Evolutionary conservation across 164 flowering plant genomes (phyloP).

Genomic region (Nymphaea colorata): DNA sequence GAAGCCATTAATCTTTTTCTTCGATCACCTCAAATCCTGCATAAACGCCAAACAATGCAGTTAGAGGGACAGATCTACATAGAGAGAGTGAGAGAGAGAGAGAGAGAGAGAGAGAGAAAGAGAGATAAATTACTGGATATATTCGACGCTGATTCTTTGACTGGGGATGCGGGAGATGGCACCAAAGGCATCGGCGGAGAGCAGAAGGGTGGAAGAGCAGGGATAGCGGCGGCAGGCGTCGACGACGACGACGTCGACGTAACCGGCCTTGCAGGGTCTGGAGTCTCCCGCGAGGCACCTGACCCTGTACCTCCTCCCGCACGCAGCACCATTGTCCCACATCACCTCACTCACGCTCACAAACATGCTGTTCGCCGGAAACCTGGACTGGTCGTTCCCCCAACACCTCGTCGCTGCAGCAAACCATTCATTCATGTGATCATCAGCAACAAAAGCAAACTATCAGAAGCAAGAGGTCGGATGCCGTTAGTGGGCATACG

Average conservation of each 20-base stretch:
- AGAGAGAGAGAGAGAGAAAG: slow-evolving; percentile 1
- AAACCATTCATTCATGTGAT: not conserved
- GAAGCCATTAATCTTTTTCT: too few relatives aligned
- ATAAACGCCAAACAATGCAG: not conserved
- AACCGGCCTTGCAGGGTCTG: slow-evolving; percentile 36
- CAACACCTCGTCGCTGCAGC: slow-evolving; percentile 43
- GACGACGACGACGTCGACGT: slow-evolving; percentile 34
- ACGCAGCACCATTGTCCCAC: slow-evolving; percentile 71
- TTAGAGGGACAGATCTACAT: not conserved
- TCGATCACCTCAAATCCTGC: too few relatives aligned
- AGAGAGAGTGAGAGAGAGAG: not conserved
- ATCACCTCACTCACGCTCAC: slow-evolving; percentile 35
- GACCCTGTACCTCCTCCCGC: slow-evolving; percentile 38
- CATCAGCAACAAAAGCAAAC: too few relatives aligned
- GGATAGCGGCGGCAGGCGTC: slow-evolving; percentile 30
- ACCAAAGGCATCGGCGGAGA: slow-evolving; percentile 36
- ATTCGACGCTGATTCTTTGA: slow-evolving; percentile 33
- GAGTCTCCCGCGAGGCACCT: slow-evolving; percentile 38
- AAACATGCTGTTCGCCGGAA: slow-evolving; percentile 34
- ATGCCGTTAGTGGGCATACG: too few relatives aligned
- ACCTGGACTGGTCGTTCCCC: slow-evolving; percentile 25
- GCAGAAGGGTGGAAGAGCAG: slow-evolving; percentile 33
- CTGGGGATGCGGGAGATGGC: slow-evolving; percentile 22
- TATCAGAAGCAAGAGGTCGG: too few relatives aligned
- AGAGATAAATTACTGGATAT: slow-evolving; percentile 17